A percentile compares a stretch with the other conserved stretches of the same genome.
Evolutionary conservation across 164 flowering plant species (phyloP).

Genomic region (Warburgia ugandensis): DNA sequence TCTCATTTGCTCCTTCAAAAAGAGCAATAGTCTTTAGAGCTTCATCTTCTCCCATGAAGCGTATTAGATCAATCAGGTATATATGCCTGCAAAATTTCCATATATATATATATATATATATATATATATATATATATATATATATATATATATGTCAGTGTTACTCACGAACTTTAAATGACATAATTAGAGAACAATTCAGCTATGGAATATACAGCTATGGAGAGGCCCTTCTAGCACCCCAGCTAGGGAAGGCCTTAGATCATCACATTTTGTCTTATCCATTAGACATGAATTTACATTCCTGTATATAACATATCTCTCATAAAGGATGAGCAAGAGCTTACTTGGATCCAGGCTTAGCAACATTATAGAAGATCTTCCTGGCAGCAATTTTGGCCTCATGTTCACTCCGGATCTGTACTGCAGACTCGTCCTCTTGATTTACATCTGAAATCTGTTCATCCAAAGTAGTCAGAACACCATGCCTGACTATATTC

Average conservation of each 20-base stretch:
- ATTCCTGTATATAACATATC: too few relatives aligned
- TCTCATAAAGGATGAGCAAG: too few relatives aligned
- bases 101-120: too few relatives aligned
- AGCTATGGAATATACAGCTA: too few relatives aligned
- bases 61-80: slow-evolving; percentile 40
- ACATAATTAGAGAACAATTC: too few relatives aligned
- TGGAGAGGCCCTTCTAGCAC: too few relatives aligned
- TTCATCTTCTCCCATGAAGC: slow-evolving; percentile 53
- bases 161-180: too few relatives aligned
- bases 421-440: slow-evolving; percentile 33
- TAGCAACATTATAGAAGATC: slow-evolving; percentile 50
- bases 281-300: too few relatives aligned
- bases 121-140: too few relatives aligned
- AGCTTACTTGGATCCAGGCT: slow-evolving; percentile 41
- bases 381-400: slow-evolving; percentile 56
- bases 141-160: too few relatives aligned
- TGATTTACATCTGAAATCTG: slow-evolving; percentile 18
- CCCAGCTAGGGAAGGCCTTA: too few relatives aligned
- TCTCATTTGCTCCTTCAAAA: slow-evolving; percentile 43
- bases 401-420: slow-evolving; percentile 42
- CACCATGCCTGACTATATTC: slow-evolving; percentile 44
- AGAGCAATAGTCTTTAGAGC: slow-evolving; percentile 40
- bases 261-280: too few relatives aligned
- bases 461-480: slow-evolving; percentile 51
- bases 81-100: slow-evolving; percentile 37